These are phyloP conservation scores for Penicillium italicum DNA, from an alignment of 2,329 filamentous ascomycete genomes.

Conservation along the genomic window DNA sequence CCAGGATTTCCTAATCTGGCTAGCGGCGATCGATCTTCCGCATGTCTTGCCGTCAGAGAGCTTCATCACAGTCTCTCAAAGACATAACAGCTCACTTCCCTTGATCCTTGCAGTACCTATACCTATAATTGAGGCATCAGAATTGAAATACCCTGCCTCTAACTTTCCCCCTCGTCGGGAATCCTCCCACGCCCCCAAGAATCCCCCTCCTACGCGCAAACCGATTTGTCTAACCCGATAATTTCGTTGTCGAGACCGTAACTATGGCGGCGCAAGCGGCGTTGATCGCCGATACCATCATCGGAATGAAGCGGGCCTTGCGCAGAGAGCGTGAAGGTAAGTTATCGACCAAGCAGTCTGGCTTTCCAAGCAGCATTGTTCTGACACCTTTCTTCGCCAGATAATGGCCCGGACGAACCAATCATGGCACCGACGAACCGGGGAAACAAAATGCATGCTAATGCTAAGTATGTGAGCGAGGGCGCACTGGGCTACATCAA, in stretches of 20 bases:
- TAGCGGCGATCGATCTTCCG: conserved; percentile 23
- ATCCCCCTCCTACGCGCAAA: conserved; percentile 10
- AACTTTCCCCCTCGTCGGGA: background rate
- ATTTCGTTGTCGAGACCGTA: conserved; percentile 16
- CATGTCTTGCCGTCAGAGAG: conserved; percentile 23
- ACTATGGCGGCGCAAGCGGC: conserved; percentile 45
- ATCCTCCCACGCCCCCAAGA: background rate
- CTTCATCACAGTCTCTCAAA: conserved; percentile 20
- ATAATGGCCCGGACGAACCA: conserved; percentile 49
- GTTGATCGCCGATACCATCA: conserved; percentile 52
- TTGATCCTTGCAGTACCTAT: background rate
- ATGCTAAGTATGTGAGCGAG: conserved; percentile 55
- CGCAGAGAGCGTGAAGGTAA: conserved; percentile 47
- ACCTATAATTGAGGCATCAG: background rate
- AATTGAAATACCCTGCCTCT: background rate
- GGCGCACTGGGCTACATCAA: conserved; percentile 52
- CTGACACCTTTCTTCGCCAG: conserved; percentile 24
- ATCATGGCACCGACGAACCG: conserved; percentile 56
- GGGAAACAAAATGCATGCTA: conserved; percentile 59
- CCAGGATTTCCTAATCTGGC: conserved; percentile 12
- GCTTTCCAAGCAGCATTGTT: background rate
- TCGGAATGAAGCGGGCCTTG: conserved; percentile 53
- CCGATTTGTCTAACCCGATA: conserved; percentile 13
- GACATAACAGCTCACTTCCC: background rate
- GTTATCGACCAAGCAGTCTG: conserved; percentile 6